Evolutionary conservation across 2,329 filamentous ascomycete species (phyloP), one percentile per base, ranked within the genome.

Genomic region (Sodiomyces alkalinus): DNA sequence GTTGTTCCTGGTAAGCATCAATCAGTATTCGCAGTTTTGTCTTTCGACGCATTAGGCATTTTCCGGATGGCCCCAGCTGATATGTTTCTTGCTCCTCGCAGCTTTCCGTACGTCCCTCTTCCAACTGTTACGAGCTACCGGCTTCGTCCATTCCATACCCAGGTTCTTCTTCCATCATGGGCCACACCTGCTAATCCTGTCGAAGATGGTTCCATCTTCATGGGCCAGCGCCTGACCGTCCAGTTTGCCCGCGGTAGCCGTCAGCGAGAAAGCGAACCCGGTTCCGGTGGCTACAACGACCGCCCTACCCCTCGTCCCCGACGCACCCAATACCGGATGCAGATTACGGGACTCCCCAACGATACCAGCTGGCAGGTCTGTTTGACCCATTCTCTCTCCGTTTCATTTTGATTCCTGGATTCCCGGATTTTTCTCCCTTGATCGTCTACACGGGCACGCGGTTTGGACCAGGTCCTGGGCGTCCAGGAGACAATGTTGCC

Each of bases 341-440:
- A 87, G 58, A 92, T 98, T 51, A 80, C 81, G 65, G 87, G 86
- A 64, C 82, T 98, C 58, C 86, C 87, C 54, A 76, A 74, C 62
- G 87, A 96, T 68, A 98, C 90, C 68, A 94, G 86, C 74, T 98
- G 90, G 90, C 90, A 98, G 90, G 90, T 98, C 79, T 90, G 90
- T 80, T 56, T 58, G 64, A 64, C 64, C 70, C 63, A 60, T 60
- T 69, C 67, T 25, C n/a, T n/a, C n/a, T n/a, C n/a, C n/a, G n/a
- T n/a, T n/a, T n/a, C n/a, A n/a, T n/a, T n/a, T n/a, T n/a, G n/a
- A n/a, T n/a, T 30, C 17, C 19, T 30, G 32, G 22, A 31, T 12
- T 12, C 20, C 26, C 17, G 35, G 35, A 33, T 24, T 17, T 14
- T 16, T n/a, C 12, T 14, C 15, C 23, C 23, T 17, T 25, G 9